Conservation (phyloP, 805 yeast genomes). For the Phaffomyces antillensis region DNA sequence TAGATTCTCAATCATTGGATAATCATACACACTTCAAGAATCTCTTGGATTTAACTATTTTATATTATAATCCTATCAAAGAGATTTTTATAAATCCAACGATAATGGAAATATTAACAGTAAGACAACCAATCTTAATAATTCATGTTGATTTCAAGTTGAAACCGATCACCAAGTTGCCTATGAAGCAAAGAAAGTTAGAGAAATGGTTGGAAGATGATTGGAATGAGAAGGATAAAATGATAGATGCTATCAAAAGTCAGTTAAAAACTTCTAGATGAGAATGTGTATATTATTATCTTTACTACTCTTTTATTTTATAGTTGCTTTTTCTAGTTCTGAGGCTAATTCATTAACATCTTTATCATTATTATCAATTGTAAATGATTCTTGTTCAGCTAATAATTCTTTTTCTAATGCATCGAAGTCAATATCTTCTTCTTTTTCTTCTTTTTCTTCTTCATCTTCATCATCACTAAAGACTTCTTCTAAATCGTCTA, state of each 20-base stretch:
- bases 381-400: slow-evolving; percentile 32
- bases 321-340: slow-evolving; percentile 49
- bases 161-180: slow-evolving; percentile 38
- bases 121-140: slow-evolving; percentile 24
- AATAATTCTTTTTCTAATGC: slow-evolving; percentile 34
- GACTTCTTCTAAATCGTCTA: slow-evolving; percentile 88
- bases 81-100: slow-evolving; percentile 29
- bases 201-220: slow-evolving; percentile 71
- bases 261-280: slow-evolving; percentile 20
- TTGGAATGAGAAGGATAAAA: slow-evolving; percentile 66
- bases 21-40: slow-evolving; percentile 11
- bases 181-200: slow-evolving; percentile 44
- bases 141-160: slow-evolving; percentile 19
- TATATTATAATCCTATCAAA: slow-evolving; percentile 30
- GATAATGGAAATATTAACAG: slow-evolving; percentile 30
- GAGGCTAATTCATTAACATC: slow-evolving; percentile 52
- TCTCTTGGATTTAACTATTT: slow-evolving; percentile 29
- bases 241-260: slow-evolving; percentile 33
- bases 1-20: slow-evolving; percentile 16
- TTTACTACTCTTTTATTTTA: slow-evolving; percentile 18
- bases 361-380: slow-evolving; percentile 35
- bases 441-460: slow-evolving; percentile 32
- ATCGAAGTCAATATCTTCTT: slow-evolving; percentile 28
- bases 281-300: neutral
- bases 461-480: slow-evolving; percentile 42